Percentiles rank a stretch among this genome's conserved stretches.
phyloP scores from a whole-genome alignment of 495 filamentous ascomycete genomes.

The Neurospora tetraspora region DNA sequence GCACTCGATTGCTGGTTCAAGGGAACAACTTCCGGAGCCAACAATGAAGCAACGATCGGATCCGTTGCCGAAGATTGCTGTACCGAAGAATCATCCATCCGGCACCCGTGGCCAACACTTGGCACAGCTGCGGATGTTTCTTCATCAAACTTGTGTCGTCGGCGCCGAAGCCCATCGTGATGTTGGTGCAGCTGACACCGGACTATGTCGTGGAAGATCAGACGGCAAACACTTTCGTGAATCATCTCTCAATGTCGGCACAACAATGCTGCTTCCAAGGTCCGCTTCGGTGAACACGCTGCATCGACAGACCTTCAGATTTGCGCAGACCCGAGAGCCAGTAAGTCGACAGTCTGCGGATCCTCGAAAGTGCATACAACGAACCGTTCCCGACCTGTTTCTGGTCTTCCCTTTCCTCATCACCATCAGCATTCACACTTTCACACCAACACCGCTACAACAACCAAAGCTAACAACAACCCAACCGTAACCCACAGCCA shows the following conservation, averaged over 20 bases:
- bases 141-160: neutral
- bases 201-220: neutral
- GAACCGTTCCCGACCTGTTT: neutral
- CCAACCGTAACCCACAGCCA: neutral
- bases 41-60: neutral
- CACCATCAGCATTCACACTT: neutral
- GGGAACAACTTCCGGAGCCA: neutral
- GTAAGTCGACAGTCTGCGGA: neutral
- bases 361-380: neutral
- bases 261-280: neutral
- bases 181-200: neutral
- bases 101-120: neutral
- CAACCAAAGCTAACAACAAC: neutral
- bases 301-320: neutral
- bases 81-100: neutral
- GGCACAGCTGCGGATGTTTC: neutral
- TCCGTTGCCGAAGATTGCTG: neutral
- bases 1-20: neutral
- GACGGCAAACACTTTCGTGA: neutral
- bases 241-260: neutral
- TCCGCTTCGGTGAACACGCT: neutral
- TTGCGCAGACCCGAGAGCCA: neutral
- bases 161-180: neutral
- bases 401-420: neutral
- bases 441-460: neutral